Conservation (phyloP, 1,284 basidiomycete species). For the Rhodotorula sp. region DNA sequence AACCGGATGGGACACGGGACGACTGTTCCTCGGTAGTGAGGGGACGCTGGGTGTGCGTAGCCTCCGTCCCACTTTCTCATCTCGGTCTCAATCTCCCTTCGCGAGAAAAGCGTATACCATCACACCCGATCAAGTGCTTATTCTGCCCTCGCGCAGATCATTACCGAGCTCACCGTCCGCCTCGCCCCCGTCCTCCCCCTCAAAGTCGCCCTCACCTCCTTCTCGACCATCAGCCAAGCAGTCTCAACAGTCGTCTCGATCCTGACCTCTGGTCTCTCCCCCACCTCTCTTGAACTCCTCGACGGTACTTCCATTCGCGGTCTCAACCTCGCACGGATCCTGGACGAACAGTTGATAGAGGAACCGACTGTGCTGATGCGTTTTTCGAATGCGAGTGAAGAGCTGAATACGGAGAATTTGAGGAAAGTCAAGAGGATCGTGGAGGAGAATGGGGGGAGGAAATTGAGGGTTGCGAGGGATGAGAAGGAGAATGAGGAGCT, state of each 20-base stretch:
- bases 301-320: conserved; percentile 56
- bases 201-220: conserved; percentile 56
- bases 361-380: conserved; percentile 57
- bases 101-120: too few species aligned
- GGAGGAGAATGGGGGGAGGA: conserved; percentile 64
- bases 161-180: conserved; percentile 63
- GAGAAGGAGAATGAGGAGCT: conserved; percentile 70
- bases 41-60: conserved; percentile 69
- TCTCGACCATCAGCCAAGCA: conserved; percentile 55
- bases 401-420: conserved; percentile 4
- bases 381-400: conserved; percentile 13
- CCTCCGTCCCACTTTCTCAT: too few species aligned
- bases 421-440: conserved; percentile 55
- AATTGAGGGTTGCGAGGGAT: conserved; percentile 65
- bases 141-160: conserved; percentile 27
- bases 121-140: too few species aligned
- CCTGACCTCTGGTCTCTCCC: conserved; percentile 49
- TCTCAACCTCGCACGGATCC: conserved; percentile 65
- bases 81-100: too few species aligned
- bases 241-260: conserved; percentile 72
- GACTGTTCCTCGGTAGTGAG: conserved; percentile 93
- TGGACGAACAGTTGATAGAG: conserved; percentile 62
- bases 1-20: conserved; percentile 49
- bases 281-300: conserved; percentile 69
- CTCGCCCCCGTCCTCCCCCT: conserved; percentile 78